Evolutionary conservation across 352 stramenopile species (phyloP).

Genomic region (Globisporangium uncinulatum): DNA sequence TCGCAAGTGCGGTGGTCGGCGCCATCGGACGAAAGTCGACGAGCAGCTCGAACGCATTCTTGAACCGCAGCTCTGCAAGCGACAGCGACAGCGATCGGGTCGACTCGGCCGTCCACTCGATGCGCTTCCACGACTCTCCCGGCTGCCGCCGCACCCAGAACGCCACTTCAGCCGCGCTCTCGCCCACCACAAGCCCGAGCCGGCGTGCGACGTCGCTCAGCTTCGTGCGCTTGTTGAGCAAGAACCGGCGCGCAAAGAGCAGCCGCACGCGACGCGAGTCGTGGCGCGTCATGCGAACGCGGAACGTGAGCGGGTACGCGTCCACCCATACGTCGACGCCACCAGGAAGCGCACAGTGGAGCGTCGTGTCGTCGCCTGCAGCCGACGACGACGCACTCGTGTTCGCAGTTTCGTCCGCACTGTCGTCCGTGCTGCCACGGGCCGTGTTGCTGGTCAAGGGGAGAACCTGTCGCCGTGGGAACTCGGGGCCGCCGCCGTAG

Average conservation of each 20-base stretch:
- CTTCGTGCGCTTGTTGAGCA: conserved; percentile 29
- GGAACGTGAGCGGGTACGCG: conserved; percentile 48
- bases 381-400: background rate
- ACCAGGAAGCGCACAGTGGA: background rate
- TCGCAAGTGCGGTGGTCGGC: conserved; percentile 18
- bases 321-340: conserved; percentile 21
- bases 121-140: conserved; percentile 46
- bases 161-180: conserved; percentile 50
- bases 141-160: conserved; percentile 59
- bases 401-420: background rate
- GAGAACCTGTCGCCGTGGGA: conserved; percentile 27
- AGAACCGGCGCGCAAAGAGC: conserved; percentile 44
- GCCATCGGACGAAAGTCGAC: conserved; percentile 56
- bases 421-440: conserved; percentile 7
- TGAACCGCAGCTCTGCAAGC: conserved; percentile 26
- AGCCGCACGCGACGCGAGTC: conserved; percentile 52
- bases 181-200: conserved; percentile 41
- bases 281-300: conserved; percentile 50
- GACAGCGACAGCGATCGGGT: conserved; percentile 26
- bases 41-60: conserved; percentile 51
- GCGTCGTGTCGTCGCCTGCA: background rate
- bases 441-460: background rate
- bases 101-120: conserved; percentile 49
- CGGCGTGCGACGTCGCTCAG: conserved; percentile 56
- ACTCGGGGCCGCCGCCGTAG: conserved; percentile 51